Evolutionary conservation across 2,329 filamentous ascomycete species (phyloP).

Genomic region (Beauveria australis): DNA sequence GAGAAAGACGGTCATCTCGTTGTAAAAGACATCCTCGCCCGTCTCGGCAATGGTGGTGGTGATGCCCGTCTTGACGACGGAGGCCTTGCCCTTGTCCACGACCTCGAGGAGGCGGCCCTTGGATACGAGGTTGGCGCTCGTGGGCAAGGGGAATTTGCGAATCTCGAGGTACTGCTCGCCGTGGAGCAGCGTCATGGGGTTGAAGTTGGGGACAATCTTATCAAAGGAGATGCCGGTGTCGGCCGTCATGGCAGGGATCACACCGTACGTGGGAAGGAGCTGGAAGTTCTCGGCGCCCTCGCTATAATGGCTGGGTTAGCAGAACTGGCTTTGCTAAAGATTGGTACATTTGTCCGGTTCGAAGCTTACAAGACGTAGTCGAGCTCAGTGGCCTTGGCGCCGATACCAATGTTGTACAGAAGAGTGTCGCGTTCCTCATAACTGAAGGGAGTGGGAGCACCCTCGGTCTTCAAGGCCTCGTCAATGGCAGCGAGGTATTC

Average conservation of each 20-base stretch:
- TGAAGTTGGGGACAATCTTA: conserved; percentile 90
- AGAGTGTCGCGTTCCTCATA: conserved; percentile 85
- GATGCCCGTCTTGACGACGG: conserved; percentile 70
- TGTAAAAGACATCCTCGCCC: conserved; percentile 91
- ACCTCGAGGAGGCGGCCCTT: conserved; percentile 82
- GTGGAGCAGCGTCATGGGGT: conserved; percentile 96
- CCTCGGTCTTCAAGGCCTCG: conserved; percentile 62
- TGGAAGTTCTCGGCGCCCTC: conserved; percentile 92
- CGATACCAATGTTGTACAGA: conserved; percentile 91
- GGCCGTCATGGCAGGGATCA: conserved; percentile 88
- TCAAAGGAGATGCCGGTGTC: conserved; percentile 70
- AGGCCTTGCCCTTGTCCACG: conserved; percentile 88
- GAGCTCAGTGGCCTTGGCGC: conserved; percentile 83
- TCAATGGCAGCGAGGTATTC: conserved; percentile 69
- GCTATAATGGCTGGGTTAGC: conserved; percentile 19
- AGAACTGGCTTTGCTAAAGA: not conserved
- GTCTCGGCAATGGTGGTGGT: conserved; percentile 79
- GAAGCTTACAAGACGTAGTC: conserved; percentile 63
- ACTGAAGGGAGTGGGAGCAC: conserved; percentile 64
- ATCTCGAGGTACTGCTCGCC: conserved; percentile 98
- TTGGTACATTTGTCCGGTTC: not conserved
- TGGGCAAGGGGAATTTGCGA: conserved; percentile 84
- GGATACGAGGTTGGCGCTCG: conserved; percentile 66
- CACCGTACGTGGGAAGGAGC: conserved; percentile 87
- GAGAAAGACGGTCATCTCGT: conserved; percentile 89